Evolutionary conservation across 768 basidiomycete species (phyloP).

Genomic region (Lactarius sp.): DNA sequence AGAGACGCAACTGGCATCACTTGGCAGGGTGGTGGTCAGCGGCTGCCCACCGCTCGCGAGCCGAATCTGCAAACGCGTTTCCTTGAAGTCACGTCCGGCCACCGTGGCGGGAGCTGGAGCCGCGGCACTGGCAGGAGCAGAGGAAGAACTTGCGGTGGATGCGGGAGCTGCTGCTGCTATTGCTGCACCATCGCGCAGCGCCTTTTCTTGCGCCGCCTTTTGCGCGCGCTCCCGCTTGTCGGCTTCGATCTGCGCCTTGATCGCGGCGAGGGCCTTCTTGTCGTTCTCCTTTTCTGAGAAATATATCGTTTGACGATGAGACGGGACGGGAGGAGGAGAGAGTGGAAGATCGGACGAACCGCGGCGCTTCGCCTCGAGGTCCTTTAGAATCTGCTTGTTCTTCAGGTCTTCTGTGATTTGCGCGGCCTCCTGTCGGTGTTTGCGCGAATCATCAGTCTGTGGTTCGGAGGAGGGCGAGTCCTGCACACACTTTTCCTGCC

Average conservation of each 20-base stretch:
- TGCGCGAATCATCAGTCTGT: neutral
- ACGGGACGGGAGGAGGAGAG: neutral
- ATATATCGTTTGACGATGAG: neutral
- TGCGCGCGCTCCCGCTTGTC: conserved; percentile 88
- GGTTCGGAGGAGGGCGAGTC: neutral
- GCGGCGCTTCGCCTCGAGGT: conserved; percentile 73
- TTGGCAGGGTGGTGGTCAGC: conserved; percentile 73
- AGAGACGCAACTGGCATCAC: conserved; percentile 61
- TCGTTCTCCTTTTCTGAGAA: conserved; percentile 83
- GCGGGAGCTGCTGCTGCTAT: conserved; percentile 34
- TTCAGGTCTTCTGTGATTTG: conserved; percentile 72
- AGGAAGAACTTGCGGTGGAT: conserved; percentile 17
- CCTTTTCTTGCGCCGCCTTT: conserved; percentile 87
- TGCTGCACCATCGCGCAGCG: conserved; percentile 69
- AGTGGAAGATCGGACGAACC: conserved; percentile 43
- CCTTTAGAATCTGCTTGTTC: conserved; percentile 75
- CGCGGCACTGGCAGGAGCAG: conserved; percentile 19
- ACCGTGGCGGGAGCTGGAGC: conserved; percentile 38
- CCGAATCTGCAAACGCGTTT: conserved; percentile 88
- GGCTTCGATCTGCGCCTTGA: conserved; percentile 92
- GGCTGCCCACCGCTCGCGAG: conserved; percentile 77
- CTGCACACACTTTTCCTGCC: conserved; percentile 59
- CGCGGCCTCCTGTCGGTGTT: conserved; percentile 53
- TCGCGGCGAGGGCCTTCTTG: conserved; percentile 73
- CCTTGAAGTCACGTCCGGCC: conserved; percentile 72